These are phyloP conservation scores for Parachaetomium inaequale DNA, from an alignment of 495 filamentous ascomycete genomes.

Conservation along the genomic window DNA sequence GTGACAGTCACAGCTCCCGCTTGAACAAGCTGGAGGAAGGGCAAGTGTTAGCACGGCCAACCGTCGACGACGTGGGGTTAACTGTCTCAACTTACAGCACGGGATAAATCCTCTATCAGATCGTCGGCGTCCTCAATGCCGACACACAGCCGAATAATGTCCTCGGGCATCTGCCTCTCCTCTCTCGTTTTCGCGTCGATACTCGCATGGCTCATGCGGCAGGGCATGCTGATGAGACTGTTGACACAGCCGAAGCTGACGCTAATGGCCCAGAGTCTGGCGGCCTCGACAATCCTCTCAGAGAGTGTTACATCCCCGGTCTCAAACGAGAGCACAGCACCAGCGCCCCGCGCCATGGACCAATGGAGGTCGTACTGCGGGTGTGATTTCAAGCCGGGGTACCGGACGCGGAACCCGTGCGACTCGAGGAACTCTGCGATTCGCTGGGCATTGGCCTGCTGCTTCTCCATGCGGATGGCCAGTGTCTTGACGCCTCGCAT, in stretches of 20 bases:
- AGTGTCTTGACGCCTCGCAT: conserved; percentile 94
- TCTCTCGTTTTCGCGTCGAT: conserved; percentile 90
- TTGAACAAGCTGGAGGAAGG: conserved; percentile 69
- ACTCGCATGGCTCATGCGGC: conserved; percentile 97
- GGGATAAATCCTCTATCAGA: conserved; percentile 85
- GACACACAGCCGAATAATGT: conserved; percentile 91
- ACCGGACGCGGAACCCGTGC: conserved; percentile 90
- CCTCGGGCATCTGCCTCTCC: conserved; percentile 90
- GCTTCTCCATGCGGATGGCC: conserved; percentile 96
- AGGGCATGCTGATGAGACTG: conserved; percentile 97
- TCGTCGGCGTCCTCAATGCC: conserved; percentile 94
- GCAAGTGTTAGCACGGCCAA: background rate
- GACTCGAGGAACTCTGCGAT: conserved; percentile 91
- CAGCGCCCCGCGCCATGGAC: conserved; percentile 88
- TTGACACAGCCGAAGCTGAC: conserved; percentile 98
- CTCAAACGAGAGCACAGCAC: conserved; percentile 93
- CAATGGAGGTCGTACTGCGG: conserved; percentile 95
- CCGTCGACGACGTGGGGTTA: conserved; percentile 1
- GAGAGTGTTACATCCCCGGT: conserved; percentile 78
- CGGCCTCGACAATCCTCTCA: conserved; percentile 90
- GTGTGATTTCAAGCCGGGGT: conserved; percentile 88
- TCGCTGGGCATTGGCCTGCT: conserved; percentile 83
- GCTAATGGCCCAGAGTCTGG: conserved; percentile 87
- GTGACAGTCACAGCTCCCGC: conserved; percentile 86
- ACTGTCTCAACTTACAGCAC: conserved; percentile 65